Evolutionary conservation across 495 filamentous ascomycete genomes (phyloP), one percentile per base, ranked within the genome.

Genomic region (Aspergillus diversus): DNA sequence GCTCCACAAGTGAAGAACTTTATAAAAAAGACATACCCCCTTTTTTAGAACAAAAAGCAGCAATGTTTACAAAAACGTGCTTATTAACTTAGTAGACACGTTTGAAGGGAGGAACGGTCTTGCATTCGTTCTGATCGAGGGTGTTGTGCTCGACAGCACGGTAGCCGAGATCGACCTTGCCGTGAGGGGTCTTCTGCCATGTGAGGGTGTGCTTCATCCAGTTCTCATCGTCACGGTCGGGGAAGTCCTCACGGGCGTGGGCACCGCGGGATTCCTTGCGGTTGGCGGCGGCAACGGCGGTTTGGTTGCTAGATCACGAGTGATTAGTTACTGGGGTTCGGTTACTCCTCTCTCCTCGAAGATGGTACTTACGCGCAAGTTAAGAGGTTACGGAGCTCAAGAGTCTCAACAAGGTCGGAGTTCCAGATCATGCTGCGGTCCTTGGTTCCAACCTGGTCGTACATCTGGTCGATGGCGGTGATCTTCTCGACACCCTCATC

Each of bases 341-440:
- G 12, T 15, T 11, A 33, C 33, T 21, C 39, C 6, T 27, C 17
- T 33, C 5, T 21, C 9, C 13, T 13, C 50, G 7, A 57, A 5
- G 54, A 32, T 54, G 55, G 50, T 64, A 87, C 88, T 76, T 87
- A 90, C 85, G 94, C 94, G 87, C 94, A 98, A 71, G 94, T 97
- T 68, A 98, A 79, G 66, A 98, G 73, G 75, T 98, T 98, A 68
- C 92, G 83, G 69, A 97, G 83, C 80, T 98, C 94, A 47, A 98
- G 85, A 33, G 93, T 96, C 86, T 98, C 94, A 58, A 97, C 90
- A 33, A 98, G 85, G 70, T 98, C 94, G 42, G 90, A 92, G 87
- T 98, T 98, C 94, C 94, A 98, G 81, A 98, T 97, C 95, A 98
- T 97, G 86, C 91, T 93, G 72, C 94, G 90, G 76, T 98, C 94